These are phyloP conservation scores for Cucurbita argyrosperma DNA, from an alignment of 306 rosid species.

Conservation along the genomic window DNA sequence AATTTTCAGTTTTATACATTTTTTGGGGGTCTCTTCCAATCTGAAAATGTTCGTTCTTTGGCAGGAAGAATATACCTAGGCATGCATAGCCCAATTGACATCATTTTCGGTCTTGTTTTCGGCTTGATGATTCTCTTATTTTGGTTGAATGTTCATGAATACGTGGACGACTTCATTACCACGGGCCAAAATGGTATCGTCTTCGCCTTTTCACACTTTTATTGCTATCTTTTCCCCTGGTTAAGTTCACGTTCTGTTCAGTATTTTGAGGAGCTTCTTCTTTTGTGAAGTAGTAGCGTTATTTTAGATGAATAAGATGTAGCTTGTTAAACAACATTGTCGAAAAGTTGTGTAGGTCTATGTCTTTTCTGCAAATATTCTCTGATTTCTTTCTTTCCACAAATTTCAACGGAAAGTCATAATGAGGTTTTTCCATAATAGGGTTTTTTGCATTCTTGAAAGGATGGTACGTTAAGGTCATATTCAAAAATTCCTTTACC, in stretches of 20 bases:
- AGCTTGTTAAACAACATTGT: no score
- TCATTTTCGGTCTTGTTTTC: constrained; percentile 54
- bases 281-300: background rate
- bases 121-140: constrained; percentile 59
- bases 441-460: no score
- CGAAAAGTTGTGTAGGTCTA: no score
- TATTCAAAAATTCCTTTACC: no score
- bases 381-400: no score
- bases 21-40: constrained; percentile 7
- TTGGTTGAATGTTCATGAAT: constrained; percentile 59
- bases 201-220: constrained; percentile 2
- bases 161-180: constrained; percentile 50
- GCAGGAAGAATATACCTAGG: constrained; percentile 95
- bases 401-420: no score
- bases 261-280: background rate
- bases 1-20: constrained; percentile 4
- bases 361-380: no score
- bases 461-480: no score
- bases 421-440: no score
- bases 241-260: background rate
- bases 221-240: background rate
- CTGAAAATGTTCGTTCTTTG: constrained; percentile 14
- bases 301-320: background rate
- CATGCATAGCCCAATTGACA: constrained; percentile 83
- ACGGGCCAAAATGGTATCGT: constrained; percentile 72